Conservation (phyloP, 805 yeast species). For the Dipodascus albidus region DNA sequence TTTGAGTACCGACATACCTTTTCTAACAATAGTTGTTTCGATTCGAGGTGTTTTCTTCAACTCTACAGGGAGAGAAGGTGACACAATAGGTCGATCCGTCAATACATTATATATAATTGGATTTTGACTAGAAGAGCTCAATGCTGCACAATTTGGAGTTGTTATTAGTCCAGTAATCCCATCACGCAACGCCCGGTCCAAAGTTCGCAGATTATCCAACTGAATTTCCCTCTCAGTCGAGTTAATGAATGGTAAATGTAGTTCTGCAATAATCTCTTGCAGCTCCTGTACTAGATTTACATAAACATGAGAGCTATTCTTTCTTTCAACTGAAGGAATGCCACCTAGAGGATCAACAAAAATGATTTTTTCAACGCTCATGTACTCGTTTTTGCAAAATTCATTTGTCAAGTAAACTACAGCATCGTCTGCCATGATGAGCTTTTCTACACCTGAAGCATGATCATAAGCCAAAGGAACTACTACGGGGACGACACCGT, state of each 20-base stretch:
- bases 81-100: conserved; percentile 83
- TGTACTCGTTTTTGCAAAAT: conserved; percentile 20
- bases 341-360: conserved; percentile 81
- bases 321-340: conserved; percentile 75
- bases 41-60: conserved; percentile 45
- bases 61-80: conserved; percentile 78
- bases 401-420: conserved; percentile 30
- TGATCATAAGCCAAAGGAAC: conserved; percentile 62
- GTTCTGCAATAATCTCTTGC: conserved; percentile 50
- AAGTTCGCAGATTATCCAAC: conserved; percentile 50
- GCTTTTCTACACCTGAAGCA: conserved; percentile 30
- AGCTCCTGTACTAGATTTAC: conserved; percentile 79
- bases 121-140: conserved; percentile 37
- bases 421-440: conserved; percentile 31
- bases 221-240: conserved; percentile 42
- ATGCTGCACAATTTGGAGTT: conserved; percentile 64
- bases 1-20: conserved; percentile 53
- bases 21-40: conserved; percentile 68
- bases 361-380: conserved; percentile 69
- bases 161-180: conserved; percentile 78
- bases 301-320: conserved; percentile 67
- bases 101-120: conserved; percentile 84
- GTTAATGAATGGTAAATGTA: conserved; percentile 43
- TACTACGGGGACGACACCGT: conserved; percentile 37
- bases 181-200: conserved; percentile 43